Evolutionary conservation across 139 green algal genomes (phyloP).

Genomic region (Coccomyxa sp.): DNA sequence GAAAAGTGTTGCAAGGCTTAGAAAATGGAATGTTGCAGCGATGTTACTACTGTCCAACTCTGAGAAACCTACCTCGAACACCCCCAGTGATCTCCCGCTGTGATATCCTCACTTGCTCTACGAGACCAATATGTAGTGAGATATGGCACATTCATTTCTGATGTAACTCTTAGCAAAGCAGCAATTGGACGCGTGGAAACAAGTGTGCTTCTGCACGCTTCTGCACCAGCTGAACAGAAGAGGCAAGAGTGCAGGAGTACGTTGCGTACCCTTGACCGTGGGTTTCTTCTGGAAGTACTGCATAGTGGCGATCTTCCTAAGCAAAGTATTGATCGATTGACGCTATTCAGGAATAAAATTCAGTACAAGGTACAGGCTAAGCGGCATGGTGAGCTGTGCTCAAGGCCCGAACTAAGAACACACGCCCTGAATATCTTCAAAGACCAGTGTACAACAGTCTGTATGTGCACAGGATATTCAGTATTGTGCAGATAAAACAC

Average conservation of each 20-base stretch:
- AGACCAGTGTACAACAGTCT: too few relatives aligned
- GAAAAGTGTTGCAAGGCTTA: not conserved
- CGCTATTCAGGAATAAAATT: too few relatives aligned
- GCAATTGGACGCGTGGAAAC: not conserved
- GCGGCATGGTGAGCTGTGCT: too few relatives aligned
- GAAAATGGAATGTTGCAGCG: not conserved
- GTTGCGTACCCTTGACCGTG: not conserved
- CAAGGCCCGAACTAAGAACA: too few relatives aligned
- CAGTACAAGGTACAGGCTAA: too few relatives aligned
- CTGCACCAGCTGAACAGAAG: not conserved
- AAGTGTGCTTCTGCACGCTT: not conserved
- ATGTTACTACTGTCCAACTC: not conserved
- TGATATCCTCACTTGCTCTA: conserved; percentile 46
- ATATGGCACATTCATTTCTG: not conserved
- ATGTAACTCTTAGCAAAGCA: not conserved
- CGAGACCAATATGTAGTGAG: not conserved
- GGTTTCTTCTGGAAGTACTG: conserved; percentile 2
- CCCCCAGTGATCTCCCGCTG: conserved; percentile 41
- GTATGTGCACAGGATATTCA: too few relatives aligned
- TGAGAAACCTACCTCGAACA: conserved; percentile 33
- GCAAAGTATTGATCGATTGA: too few relatives aligned
- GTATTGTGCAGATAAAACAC: too few relatives aligned
- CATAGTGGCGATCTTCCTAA: not conserved
- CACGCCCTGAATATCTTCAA: too few relatives aligned
- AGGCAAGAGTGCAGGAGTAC: not conserved